Evolutionary conservation across 1,139 yeast species (phyloP).

Genomic region (Candida buenavistaensis): DNA sequence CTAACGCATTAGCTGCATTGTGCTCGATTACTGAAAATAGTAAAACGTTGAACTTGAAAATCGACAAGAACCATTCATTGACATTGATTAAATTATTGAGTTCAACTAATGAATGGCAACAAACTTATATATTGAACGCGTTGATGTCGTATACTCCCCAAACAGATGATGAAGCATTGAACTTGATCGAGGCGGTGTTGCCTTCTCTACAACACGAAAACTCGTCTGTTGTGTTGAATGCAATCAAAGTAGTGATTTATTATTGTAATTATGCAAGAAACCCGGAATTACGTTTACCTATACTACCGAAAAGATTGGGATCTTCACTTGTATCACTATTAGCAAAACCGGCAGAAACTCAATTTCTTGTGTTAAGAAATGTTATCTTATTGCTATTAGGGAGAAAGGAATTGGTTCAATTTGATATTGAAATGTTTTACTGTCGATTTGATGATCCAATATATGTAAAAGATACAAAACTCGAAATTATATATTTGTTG

Average conservation of each 20-base stretch:
- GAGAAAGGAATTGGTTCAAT: conserved; percentile 56
- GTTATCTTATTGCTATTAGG: conserved; percentile 73
- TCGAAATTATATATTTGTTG: conserved; percentile 79
- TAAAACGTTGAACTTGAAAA: conserved; percentile 48
- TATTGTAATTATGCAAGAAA: conserved; percentile 63
- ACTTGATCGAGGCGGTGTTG: conserved; percentile 63
- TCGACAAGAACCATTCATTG: conserved; percentile 58
- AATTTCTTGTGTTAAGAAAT: conserved; percentile 79
- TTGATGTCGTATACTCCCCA: conserved; percentile 74
- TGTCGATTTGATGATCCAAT: conserved; percentile 84
- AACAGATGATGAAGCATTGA: conserved; percentile 60
- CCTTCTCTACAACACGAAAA: conserved; percentile 83
- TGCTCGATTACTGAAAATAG: conserved; percentile 63
- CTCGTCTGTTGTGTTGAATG: conserved; percentile 76
- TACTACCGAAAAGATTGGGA: conserved; percentile 62
- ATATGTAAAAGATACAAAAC: conserved; percentile 85
- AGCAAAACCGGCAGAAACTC: conserved; percentile 80
- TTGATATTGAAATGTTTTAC: conserved; percentile 78
- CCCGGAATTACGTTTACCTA: conserved; percentile 47
- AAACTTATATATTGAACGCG: conserved; percentile 66
- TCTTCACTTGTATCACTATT: conserved; percentile 70
- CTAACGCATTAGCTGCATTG: conserved; percentile 73
- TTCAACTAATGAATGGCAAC: conserved; percentile 80
- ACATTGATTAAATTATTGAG: conserved; percentile 50
- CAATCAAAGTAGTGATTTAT: conserved; percentile 72